Conservation (phyloP, 306 rosid species). For the Prunus persica region DNA sequence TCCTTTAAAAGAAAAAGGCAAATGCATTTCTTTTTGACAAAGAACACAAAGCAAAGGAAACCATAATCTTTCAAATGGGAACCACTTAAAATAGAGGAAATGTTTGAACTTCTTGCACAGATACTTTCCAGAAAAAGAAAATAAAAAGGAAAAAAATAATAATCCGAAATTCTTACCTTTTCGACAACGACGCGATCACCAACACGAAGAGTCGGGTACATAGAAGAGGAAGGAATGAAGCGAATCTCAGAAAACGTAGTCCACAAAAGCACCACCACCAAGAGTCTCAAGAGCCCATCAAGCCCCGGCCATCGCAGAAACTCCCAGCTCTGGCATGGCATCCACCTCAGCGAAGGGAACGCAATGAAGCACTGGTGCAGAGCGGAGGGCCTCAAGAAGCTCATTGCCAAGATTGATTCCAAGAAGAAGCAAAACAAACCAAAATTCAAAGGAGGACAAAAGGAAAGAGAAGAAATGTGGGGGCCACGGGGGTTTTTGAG, state of each 20-base stretch:
- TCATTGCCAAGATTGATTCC: constrained; percentile 28
- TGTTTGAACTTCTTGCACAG: background rate
- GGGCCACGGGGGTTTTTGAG: too few relatives aligned
- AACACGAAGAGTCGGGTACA: constrained; percentile 79
- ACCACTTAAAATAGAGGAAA: background rate
- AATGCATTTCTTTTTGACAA: too few relatives aligned
- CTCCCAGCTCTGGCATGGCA: constrained; percentile 80
- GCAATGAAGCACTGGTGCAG: constrained; percentile 39
- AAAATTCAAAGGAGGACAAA: background rate
- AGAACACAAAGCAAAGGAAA: background rate
- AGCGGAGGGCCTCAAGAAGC: constrained; percentile 69
- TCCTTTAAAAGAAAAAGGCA: too few relatives aligned
- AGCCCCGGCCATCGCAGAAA: constrained; percentile 82
- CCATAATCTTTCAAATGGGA: background rate
- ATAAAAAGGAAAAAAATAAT: background rate
- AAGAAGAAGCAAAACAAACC: background rate
- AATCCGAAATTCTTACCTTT: constrained; percentile 34
- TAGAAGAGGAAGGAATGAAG: constrained; percentile 75
- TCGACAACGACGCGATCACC: constrained; percentile 77
- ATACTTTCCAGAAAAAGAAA: background rate
- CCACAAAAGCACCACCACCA: constrained; percentile 70
- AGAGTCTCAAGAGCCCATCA: constrained; percentile 62
- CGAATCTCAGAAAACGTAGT: constrained; percentile 64
- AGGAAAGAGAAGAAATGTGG: background rate
- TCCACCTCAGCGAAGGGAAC: constrained; percentile 51